A percentile compares a stretch with the other conserved stretches of the same genome.
Conservation (phyloP, 306 rosid genomes). For the Quercus robur region DNA sequence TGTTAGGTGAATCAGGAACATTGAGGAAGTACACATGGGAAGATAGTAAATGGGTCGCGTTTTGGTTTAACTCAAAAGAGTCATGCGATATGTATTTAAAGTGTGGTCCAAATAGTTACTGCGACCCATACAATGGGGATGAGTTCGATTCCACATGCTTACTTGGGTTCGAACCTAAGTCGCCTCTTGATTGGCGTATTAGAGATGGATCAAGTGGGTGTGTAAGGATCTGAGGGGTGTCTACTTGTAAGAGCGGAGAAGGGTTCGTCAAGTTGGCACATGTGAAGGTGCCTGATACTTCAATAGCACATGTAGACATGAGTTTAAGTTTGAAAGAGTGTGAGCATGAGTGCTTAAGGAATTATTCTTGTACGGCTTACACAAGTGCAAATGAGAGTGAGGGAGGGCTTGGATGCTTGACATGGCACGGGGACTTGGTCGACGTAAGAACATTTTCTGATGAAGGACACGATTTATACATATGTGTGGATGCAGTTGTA, state of each 20-base stretch:
- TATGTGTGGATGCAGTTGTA: conserved; percentile 41
- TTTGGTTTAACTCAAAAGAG: conserved; percentile 39
- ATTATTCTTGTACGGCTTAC: conserved; percentile 62
- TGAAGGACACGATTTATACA: conserved; percentile 52
- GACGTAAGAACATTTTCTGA: conserved; percentile 43
- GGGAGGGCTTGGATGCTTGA: conserved; percentile 48
- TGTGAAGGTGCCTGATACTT: conserved; percentile 63
- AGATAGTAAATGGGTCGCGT: conserved; percentile 34
- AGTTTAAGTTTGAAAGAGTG: conserved; percentile 36
- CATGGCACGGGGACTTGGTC: conserved; percentile 46
- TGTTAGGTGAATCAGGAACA: conserved; percentile 30
- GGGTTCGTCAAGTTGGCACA: conserved; percentile 50
- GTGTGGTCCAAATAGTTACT: conserved; percentile 49
- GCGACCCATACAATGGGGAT: conserved; percentile 39
- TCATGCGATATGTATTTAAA: conserved; percentile 46
- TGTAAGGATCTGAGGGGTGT: conserved; percentile 33
- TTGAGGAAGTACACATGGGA: conserved; percentile 31
- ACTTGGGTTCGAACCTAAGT: conserved; percentile 57
- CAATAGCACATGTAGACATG: conserved; percentile 32
- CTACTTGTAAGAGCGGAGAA: conserved; percentile 43
- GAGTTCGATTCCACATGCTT: conserved; percentile 45
- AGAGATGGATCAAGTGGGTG: conserved; percentile 72
- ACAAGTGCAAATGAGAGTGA: conserved; percentile 38
- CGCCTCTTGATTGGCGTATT: conserved; percentile 40
- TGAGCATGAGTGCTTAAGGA: conserved; percentile 35